phyloP scores from a whole-genome alignment of 192 early-diverging fungal species.

The Piromyces finnis region DNA sequence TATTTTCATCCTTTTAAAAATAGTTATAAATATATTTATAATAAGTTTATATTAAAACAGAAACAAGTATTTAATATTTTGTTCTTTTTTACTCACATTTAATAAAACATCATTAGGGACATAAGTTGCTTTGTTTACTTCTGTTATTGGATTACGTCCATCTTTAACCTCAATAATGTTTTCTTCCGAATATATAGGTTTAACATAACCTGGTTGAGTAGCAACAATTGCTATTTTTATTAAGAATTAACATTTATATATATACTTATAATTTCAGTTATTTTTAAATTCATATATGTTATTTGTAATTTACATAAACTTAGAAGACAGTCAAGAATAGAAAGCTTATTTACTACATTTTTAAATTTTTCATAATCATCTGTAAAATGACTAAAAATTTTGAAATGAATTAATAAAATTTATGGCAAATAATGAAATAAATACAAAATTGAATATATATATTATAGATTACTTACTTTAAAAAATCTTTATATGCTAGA shows the following conservation, averaged over 20 bases:
- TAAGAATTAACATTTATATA: too few relatives aligned
- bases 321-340: conserved; percentile 46
- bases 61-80: too few relatives aligned
- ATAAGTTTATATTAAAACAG: too few relatives aligned
- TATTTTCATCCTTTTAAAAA: neutral
- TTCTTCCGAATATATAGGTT: conserved; percentile 30
- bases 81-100: neutral
- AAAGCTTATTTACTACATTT: conserved; percentile 28
- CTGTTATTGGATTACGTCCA: neutral
- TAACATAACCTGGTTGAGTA: conserved; percentile 28
- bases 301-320: conserved; percentile 16
- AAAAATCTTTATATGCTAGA: conserved; percentile 27
- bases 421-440: neutral
- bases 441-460: too few relatives aligned
- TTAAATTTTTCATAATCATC: conserved; percentile 36
- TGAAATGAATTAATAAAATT: neutral
- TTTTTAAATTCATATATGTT: too few relatives aligned
- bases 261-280: too few relatives aligned
- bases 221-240: conserved; percentile 20
- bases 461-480: conserved; percentile 7
- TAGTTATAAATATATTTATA: too few relatives aligned
- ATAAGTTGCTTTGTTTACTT: neutral
- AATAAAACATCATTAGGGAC: neutral
- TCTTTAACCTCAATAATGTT: neutral
- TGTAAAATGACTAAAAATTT: conserved; percentile 20